These are phyloP conservation scores for Ophiosphaerella narmari DNA, from an alignment of 2,329 filamentous ascomycete genomes.

Conservation along the genomic window DNA sequence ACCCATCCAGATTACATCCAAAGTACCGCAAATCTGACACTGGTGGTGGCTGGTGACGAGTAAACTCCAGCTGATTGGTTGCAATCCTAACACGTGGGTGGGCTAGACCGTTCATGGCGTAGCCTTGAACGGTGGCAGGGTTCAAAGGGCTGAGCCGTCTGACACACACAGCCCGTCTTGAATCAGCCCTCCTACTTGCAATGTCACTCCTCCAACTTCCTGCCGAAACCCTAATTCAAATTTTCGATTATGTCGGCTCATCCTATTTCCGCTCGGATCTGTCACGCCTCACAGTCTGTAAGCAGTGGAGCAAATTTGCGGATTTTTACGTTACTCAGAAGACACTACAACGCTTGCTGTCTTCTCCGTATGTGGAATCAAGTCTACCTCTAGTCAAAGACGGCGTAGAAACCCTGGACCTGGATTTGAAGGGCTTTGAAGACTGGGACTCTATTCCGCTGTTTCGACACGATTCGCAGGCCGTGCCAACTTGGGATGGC, in stretches of 20 bases:
- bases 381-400: conserved; percentile 25
- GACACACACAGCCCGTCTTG: neutral
- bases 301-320: conserved; percentile 25
- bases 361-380: conserved; percentile 21
- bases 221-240: conserved; percentile 21
- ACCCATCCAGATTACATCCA: no score
- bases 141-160: neutral
- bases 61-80: no score
- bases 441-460: conserved; percentile 19
- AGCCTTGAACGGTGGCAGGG: neutral
- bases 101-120: neutral
- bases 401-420: conserved; percentile 22
- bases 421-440: conserved; percentile 24
- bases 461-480: conserved; percentile 14
- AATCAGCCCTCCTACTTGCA: conserved; percentile 1
- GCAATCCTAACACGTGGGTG: no score
- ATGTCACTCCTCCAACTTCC: conserved; percentile 25
- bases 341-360: conserved; percentile 21
- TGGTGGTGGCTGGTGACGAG: no score
- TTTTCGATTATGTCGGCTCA: conserved; percentile 24
- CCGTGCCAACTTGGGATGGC: conserved; percentile 12
- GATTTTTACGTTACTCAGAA: conserved; percentile 22
- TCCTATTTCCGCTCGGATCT: conserved; percentile 26
- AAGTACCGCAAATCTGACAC: no score
- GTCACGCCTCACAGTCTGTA: conserved; percentile 26